Base-by-base conservation (phyloP, 306 rosid species). In the Prunus mongolica region DNA sequence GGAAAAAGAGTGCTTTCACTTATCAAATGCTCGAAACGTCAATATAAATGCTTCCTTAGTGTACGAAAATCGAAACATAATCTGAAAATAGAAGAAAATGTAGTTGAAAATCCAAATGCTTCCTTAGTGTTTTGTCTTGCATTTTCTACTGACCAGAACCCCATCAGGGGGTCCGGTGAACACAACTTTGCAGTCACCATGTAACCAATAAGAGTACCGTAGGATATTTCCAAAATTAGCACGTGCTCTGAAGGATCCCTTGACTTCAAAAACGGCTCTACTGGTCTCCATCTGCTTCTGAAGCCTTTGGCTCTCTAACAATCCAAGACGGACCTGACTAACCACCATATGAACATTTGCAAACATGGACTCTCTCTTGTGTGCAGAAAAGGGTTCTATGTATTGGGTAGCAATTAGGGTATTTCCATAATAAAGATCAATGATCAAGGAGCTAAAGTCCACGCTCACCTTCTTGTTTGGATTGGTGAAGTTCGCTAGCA, bases 381-480 rank as follows among this genome's bases (percentile, higher is more conserved):
- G 83, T 41, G 98, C 96, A 0, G 96, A 87, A 79, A 96, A 92
- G 4, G 99, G 93, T 12, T 86, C 85, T 12, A 96, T 79, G 69
- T 84, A 88, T 52, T 88, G 92, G 8, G 90, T 49, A 22, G 96
- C 91, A 50, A 96, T 65, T 20, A 88, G 90, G 67, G 97, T 88
- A 16, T 78, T 76, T 41, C 93, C 99, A 11, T 88, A 92, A 80
- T 91, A 85, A 1, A 91, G 81, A 75, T 84, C 78, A n/a, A 96
- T 63, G 32, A 1, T 76, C 78, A 91, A 83, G 22, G 84, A 81
- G 83, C 91, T 92, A 87, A 88, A 96, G 72, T 91, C 92, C 55
- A 96, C 88, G 16, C 84, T 87, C 0, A 89, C 97, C 79, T 88
- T 96, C 86, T 84, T 89, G 88, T 93, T 96, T 54, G 99, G 99